Percentiles rank a stretch among this genome's conserved stretches.
phyloP scores from a whole-genome alignment of 2,329 filamentous ascomycete species.

The Sphaerulina musiva region DNA sequence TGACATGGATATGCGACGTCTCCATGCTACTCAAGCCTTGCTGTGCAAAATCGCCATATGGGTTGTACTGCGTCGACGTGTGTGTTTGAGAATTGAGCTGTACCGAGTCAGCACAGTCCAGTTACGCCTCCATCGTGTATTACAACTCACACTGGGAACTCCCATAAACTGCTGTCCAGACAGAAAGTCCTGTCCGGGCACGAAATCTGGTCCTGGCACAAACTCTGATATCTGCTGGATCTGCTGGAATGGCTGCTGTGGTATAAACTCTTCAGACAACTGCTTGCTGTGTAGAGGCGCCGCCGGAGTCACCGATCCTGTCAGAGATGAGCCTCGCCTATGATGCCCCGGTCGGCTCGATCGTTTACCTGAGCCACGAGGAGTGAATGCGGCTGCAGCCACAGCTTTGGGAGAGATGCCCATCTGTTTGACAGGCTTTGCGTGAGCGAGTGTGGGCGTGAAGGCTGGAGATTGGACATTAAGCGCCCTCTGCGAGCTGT shows the following conservation, averaged over 20 bases:
- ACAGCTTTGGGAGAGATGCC: slow-evolving; percentile 83
- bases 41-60: slow-evolving; percentile 37
- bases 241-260: slow-evolving; percentile 35
- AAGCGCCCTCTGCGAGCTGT: slow-evolving; percentile 59
- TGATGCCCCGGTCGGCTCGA: slow-evolving; percentile 4
- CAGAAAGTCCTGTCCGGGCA: slow-evolving; percentile 41
- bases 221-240: slow-evolving; percentile 40
- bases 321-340: slow-evolving; percentile 2
- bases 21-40: slow-evolving; percentile 27
- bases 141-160: slow-evolving; percentile 39
- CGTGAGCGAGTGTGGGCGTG: slow-evolving; percentile 44
- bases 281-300: slow-evolving; percentile 39
- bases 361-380: slow-evolving; percentile 44
- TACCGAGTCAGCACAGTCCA: background rate
- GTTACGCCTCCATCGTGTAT: background rate
- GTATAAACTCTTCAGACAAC: slow-evolving; percentile 39
- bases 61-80: slow-evolving; percentile 30
- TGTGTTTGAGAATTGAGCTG: slow-evolving; percentile 25
- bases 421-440: slow-evolving; percentile 56
- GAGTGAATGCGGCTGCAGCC: slow-evolving; percentile 81
- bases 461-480: slow-evolving; percentile 97
- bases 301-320: slow-evolving; percentile 40
- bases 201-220: slow-evolving; percentile 34
- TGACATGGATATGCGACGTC: slow-evolving; percentile 39
- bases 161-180: slow-evolving; percentile 49